Evolutionary conservation across 352 stramenopile species (phyloP).

Genomic region (Phytophthora macrochlamydospora): DNA sequence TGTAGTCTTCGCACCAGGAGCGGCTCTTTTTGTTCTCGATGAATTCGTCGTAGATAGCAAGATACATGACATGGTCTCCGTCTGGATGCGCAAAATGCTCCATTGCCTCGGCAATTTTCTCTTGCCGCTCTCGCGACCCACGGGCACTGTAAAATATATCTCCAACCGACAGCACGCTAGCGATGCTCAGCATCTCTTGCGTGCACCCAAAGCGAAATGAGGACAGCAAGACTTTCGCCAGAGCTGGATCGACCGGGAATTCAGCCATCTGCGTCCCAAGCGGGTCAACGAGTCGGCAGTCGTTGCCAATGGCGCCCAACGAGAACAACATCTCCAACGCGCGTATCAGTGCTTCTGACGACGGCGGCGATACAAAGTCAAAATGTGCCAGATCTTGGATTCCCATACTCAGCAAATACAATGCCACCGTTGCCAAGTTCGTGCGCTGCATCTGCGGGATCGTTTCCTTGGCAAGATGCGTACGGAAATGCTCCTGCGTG

Average conservation of each 20-base stretch:
- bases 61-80: slow-evolving; percentile 74
- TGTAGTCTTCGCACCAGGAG: slow-evolving; percentile 79
- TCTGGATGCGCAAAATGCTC: slow-evolving; percentile 68
- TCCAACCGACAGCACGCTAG: slow-evolving; percentile 95
- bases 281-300: slow-evolving; percentile 65
- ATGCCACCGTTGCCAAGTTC: slow-evolving; percentile 66
- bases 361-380: slow-evolving; percentile 81
- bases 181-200: slow-evolving; percentile 94
- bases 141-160: slow-evolving; percentile 73
- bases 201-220: slow-evolving; percentile 85
- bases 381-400: slow-evolving; percentile 87
- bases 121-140: slow-evolving; percentile 68
- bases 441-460: slow-evolving; percentile 87
- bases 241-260: slow-evolving; percentile 95
- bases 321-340: slow-evolving; percentile 76
- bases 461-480: slow-evolving; percentile 57
- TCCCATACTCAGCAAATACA: slow-evolving; percentile 85
- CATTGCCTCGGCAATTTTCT: slow-evolving; percentile 71
- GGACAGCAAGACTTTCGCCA: slow-evolving; percentile 74
- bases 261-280: slow-evolving; percentile 96
- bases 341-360: slow-evolving; percentile 70
- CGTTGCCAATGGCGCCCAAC: slow-evolving; percentile 62
- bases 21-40: slow-evolving; percentile 62
- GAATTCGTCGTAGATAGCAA: slow-evolving; percentile 78
- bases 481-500: slow-evolving; percentile 61